Evolutionary conservation across 2,329 filamentous ascomycete genomes (phyloP), one percentile per base, ranked within the genome.

Genomic region (Apiospora malaysiana): DNA sequence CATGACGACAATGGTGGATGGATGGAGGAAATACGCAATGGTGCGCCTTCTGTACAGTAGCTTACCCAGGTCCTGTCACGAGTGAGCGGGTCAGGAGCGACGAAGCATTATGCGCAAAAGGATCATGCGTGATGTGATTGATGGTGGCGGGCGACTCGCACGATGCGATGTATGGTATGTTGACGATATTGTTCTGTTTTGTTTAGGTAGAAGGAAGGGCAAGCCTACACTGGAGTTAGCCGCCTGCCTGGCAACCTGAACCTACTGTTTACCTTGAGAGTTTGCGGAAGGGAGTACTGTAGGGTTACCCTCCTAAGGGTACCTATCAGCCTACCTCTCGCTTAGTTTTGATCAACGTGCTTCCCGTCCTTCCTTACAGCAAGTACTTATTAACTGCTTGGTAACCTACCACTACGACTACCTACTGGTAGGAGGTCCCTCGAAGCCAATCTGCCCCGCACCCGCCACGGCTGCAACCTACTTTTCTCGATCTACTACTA

Each of bases 41-140:
- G 40, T 63, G 27, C n/a, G 56, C 56, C 40, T 63, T 18, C 56
- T 63, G 56, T 32, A 40, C 56, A 40, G 32, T 8, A 63, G 56
- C 56, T 63, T 63, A 23, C 56, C 56, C 27, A 27, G 65, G 25
- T 67, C 40, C 65, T 67, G 65, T 67, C 65, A 46, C 65, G 65
- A 46, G 40, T 67, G 40, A 10, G 65, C 65, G 65, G 65, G 65
- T 67, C 65, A 67, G 65, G 42, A 67, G 65, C 18, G 43, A 67
- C 23, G 65, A 67, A 67, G 40, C 23, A 45, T 67, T 46, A 67
- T 67, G 65, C 65, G 43, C 43, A 32, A 40, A 40, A 63, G 56
- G 10, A 63, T 63, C 56, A 63, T 63, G 56, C 56, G 32, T 63
- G 18, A 63, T 63, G 32, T 63, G 56, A 63, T 21, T 63, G 56